A percentile compares a stretch with the other conserved stretches of the same genome.
phyloP scores from a whole-genome alignment of 1,284 basidiomycete genomes.

The Violaceomyces palustris region DNA sequence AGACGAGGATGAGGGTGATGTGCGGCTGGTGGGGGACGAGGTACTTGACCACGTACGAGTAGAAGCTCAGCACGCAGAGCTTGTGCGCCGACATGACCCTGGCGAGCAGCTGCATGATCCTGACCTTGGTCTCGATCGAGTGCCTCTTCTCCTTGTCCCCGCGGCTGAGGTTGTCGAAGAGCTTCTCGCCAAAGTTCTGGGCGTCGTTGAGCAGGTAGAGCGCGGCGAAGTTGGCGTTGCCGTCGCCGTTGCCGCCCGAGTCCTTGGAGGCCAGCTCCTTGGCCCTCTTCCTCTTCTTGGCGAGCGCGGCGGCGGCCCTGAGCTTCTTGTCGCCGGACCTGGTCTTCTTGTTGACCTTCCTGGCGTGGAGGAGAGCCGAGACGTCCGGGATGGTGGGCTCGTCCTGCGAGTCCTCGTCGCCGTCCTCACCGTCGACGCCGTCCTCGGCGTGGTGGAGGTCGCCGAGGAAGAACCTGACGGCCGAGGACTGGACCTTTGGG shows the following conservation, averaged over 20 bases:
- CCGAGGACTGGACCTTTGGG: conserved; percentile 88
- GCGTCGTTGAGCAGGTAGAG: conserved; percentile 91
- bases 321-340: conserved; percentile 44
- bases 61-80: conserved; percentile 89
- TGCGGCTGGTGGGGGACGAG: conserved; percentile 87
- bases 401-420: conserved; percentile 25
- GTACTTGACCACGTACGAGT: conserved; percentile 90
- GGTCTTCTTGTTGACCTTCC: conserved; percentile 51
- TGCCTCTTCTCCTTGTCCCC: conserved; percentile 71
- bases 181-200: conserved; percentile 89
- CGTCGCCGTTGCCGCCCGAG: conserved; percentile 15
- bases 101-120: conserved; percentile 95
- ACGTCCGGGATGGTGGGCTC: conserved; percentile 33
- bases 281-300: conserved; percentile 35
- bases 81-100: conserved; percentile 91
- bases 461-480: conserved; percentile 95
- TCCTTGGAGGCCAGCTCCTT: conserved; percentile 32
- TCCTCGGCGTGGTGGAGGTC: conserved; percentile 50
- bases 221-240: conserved; percentile 73
- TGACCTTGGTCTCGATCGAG: conserved; percentile 90
- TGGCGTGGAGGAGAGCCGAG: conserved; percentile 39
- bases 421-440: conserved; percentile 13
- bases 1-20: conserved; percentile 87
- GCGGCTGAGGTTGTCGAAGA: conserved; percentile 78
- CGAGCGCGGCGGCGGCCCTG: conserved; percentile 38